Evolutionary conservation across 2,329 filamentous ascomycete species (phyloP).

Genomic region (Ascochyta lentis): DNA sequence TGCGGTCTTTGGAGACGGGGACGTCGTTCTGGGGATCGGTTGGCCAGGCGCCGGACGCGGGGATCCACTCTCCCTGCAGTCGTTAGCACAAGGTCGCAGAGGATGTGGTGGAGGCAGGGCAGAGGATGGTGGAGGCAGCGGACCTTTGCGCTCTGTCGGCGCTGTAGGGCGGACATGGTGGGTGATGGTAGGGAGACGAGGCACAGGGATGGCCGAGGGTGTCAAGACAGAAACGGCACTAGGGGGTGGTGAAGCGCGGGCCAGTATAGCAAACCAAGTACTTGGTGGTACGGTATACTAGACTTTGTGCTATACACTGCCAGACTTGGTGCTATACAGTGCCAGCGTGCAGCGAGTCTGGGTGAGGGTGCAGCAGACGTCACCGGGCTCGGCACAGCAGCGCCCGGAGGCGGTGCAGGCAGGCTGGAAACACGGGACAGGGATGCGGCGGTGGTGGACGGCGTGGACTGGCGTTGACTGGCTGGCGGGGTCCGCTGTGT

Average conservation of each 20-base stretch:
- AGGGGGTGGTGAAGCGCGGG: too few relatives aligned
- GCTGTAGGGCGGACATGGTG: slow-evolving; percentile 34
- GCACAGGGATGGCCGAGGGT: too few relatives aligned
- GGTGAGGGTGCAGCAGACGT: too few relatives aligned
- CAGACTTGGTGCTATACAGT: too few relatives aligned
- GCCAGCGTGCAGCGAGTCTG: too few relatives aligned
- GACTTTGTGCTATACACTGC: too few relatives aligned
- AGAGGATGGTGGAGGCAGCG: background rate
- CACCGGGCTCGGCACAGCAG: background rate
- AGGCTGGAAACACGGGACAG: too few relatives aligned
- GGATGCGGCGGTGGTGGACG: too few relatives aligned
- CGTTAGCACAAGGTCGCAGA: background rate
- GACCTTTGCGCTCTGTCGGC: slow-evolving; percentile 49
- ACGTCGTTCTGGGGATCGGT: slow-evolving; percentile 68
- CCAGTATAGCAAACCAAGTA: too few relatives aligned
- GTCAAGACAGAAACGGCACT: too few relatives aligned
- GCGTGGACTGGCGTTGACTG: background rate
- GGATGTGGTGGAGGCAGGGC: too few relatives aligned
- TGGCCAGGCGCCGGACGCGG: slow-evolving; percentile 65
- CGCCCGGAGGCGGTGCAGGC: background rate
- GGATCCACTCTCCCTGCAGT: slow-evolving; percentile 52
- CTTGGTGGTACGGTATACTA: too few relatives aligned
- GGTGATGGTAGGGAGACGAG: background rate
- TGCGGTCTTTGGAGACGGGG: slow-evolving; percentile 69
- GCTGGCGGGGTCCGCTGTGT: slow-evolving; percentile 6